These are phyloP conservation scores for Celoporthe dispersa DNA, from an alignment of 2,329 filamentous ascomycete species.

Conservation along the genomic window DNA sequence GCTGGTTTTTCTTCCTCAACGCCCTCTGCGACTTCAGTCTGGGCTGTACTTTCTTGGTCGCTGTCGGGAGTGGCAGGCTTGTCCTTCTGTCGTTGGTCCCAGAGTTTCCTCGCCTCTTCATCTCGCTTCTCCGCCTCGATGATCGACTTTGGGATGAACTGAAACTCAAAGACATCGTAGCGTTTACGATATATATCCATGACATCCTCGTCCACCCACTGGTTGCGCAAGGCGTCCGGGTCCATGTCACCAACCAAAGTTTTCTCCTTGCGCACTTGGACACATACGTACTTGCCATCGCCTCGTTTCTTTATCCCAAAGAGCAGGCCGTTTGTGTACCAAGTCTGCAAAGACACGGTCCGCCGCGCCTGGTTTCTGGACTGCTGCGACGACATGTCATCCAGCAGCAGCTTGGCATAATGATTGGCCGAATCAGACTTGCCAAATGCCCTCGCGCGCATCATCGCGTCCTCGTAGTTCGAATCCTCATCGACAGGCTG, in stretches of 20 bases:
- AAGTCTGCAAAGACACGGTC: not conserved
- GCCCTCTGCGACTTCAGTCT: not conserved
- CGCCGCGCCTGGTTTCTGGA: not conserved
- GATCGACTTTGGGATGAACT: slow-evolving; percentile 11
- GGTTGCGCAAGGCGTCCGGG: slow-evolving; percentile 8
- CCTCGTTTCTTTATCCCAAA: slow-evolving; percentile 13
- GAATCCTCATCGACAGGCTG: slow-evolving; percentile 1
- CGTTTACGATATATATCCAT: slow-evolving; percentile 20
- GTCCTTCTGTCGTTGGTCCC: slow-evolving; percentile 1
- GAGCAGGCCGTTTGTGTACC: slow-evolving; percentile 7
- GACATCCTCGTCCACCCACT: slow-evolving; percentile 20
- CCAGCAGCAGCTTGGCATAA: slow-evolving; percentile 21
- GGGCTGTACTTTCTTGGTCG: not conserved
- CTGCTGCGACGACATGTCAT: not conserved
- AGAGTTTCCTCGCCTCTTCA: not conserved
- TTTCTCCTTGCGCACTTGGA: slow-evolving; percentile 17
- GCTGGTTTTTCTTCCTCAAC: not conserved
- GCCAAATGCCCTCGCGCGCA: slow-evolving; percentile 17
- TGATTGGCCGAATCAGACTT: slow-evolving; percentile 17
- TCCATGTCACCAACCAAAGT: slow-evolving; percentile 10
- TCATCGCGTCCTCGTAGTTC: not conserved
- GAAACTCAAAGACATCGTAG: slow-evolving; percentile 11
- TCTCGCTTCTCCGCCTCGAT: not conserved
- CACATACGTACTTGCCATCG: slow-evolving; percentile 15
- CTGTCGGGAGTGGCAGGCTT: not conserved